phyloP scores from a whole-genome alignment of 140 eudicot species.

The Stevia rebaudiana region DNA sequence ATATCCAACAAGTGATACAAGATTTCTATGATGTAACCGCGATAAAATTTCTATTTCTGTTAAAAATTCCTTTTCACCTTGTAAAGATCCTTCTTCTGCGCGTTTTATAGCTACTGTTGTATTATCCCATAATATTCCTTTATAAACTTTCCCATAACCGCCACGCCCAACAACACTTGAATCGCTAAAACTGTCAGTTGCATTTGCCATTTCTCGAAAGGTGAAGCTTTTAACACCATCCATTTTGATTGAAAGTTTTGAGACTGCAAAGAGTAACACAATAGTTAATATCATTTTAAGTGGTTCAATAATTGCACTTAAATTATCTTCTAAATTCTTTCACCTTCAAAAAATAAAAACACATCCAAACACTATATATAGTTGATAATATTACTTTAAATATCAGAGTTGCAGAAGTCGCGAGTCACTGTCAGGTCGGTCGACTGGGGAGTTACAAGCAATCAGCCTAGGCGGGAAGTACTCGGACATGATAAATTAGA shows the following conservation, averaged over 20 bases:
- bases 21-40: slow-evolving; percentile 70
- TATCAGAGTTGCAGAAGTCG: no score
- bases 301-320: background rate
- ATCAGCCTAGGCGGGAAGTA: no score
- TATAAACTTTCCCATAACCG: slow-evolving; percentile 85
- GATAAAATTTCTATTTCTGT: slow-evolving; percentile 80
- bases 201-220: slow-evolving; percentile 61
- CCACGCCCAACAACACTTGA: slow-evolving; percentile 71
- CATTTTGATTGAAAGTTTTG: slow-evolving; percentile 51
- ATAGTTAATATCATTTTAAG: background rate
- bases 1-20: slow-evolving; percentile 65
- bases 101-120: slow-evolving; percentile 71
- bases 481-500: no score
- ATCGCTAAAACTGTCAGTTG: slow-evolving; percentile 45
- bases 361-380: background rate
- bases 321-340: background rate
- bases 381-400: background rate
- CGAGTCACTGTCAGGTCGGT: no score
- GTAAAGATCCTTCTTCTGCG: slow-evolving; percentile 84
- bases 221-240: slow-evolving; percentile 78
- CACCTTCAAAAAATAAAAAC: background rate
- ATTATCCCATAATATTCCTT: slow-evolving; percentile 47
- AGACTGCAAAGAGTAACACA: slow-evolving; percentile 38
- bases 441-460: no score
- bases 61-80: slow-evolving; percentile 88